These are phyloP conservation scores for Fomitopsis schrenkii DNA, from an alignment of 1,284 basidiomycete genomes.

Conservation along the genomic window DNA sequence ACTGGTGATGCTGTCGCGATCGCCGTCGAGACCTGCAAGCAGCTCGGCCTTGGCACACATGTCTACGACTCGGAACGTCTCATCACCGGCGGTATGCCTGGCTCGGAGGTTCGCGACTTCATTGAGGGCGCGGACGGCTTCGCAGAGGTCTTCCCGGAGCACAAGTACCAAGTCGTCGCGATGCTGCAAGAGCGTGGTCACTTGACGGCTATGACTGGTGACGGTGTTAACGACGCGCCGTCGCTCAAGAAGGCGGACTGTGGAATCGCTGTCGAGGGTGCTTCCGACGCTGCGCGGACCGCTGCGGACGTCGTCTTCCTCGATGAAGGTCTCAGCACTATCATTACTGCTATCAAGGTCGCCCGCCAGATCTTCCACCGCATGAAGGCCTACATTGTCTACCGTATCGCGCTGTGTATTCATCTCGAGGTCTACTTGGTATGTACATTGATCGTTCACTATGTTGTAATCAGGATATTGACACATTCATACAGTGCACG, in stretches of 20 bases:
- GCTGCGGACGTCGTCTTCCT: constrained; percentile 10
- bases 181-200: constrained; percentile 10
- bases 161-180: constrained; percentile 10
- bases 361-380: constrained; percentile 11
- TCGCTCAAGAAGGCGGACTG: constrained; percentile 12
- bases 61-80: constrained; percentile 10
- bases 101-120: constrained; percentile 10
- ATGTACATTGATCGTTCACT: neutral
- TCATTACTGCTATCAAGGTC: constrained; percentile 10
- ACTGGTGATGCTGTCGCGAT: constrained; percentile 10
- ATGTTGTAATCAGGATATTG: neutral
- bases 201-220: constrained; percentile 10
- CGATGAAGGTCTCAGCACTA: constrained; percentile 10
- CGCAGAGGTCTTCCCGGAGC: constrained; percentile 10
- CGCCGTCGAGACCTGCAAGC: constrained; percentile 10
- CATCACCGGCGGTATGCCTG: constrained; percentile 7
- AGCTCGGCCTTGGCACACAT: constrained; percentile 9
- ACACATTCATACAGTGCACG: neutral
- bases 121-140: constrained; percentile 9
- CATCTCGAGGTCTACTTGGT: constrained; percentile 9
- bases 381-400: constrained; percentile 10
- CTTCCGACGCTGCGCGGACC: constrained; percentile 7
- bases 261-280: constrained; percentile 9
- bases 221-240: constrained; percentile 7
- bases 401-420: constrained; percentile 11